phyloP scores from a whole-genome alignment of 2,329 filamentous ascomycete species.

The Colletotrichum sp. region DNA sequence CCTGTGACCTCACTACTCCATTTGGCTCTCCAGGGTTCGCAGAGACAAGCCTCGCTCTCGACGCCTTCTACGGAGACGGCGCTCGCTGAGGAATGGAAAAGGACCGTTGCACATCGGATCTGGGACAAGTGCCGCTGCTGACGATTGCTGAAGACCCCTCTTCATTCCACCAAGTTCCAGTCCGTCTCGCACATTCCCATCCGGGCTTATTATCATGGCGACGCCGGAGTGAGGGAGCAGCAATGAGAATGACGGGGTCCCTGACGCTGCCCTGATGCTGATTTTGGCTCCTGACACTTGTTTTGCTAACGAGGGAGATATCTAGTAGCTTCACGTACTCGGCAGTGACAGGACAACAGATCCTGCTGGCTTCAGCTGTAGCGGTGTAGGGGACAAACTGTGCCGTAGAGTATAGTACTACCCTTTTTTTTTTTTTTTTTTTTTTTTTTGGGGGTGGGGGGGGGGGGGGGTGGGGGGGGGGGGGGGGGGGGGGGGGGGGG shows the following conservation, averaged over 20 bases:
- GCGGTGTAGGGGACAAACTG: not conserved
- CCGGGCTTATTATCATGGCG: not conserved
- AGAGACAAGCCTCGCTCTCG: not conserved
- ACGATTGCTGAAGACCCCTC: slow-evolving; percentile 17
- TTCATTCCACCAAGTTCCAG: not conserved
- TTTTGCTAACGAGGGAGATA: not conserved
- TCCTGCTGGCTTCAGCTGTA: not conserved
- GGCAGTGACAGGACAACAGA: not conserved
- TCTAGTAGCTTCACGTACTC: not conserved
- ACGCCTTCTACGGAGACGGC: not conserved
- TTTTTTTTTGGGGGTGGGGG: not conserved
- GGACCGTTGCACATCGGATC: not conserved
- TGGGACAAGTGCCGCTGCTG: slow-evolving; percentile 1
- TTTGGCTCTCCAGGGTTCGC: not conserved
- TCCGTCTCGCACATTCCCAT: not conserved
- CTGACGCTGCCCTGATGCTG: not conserved
- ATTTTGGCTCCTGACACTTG: not conserved
- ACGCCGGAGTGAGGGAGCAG: not conserved
- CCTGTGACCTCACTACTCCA: not conserved
- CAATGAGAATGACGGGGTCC: not conserved
- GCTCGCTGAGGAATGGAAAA: not conserved
- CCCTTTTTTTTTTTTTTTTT: not conserved
- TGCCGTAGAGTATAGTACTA: not conserved
- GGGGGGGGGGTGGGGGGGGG: no score
- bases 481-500: no score